Conservation (phyloP, 495 filamentous ascomycete species). For the Echria macrotheca region DNA sequence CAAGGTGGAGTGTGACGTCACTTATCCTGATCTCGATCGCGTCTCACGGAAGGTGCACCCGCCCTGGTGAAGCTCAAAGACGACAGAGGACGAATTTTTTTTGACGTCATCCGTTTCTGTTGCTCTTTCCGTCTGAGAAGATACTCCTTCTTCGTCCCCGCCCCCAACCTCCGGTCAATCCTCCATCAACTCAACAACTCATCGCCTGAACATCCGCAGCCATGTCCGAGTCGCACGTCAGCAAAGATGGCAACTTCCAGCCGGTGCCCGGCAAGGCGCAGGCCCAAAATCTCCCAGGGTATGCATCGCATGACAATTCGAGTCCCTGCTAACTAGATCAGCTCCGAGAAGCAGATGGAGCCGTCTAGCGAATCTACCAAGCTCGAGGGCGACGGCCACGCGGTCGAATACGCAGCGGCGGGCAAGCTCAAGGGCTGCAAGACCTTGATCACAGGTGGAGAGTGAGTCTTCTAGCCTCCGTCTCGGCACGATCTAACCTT, state of each 20-base stretch:
- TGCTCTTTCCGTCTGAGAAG: too few species aligned
- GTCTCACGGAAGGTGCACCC: too few species aligned
- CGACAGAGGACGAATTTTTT: too few species aligned
- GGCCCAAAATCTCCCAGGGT: conserved; percentile 4
- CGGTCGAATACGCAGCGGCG: conserved; percentile 24
- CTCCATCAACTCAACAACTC: too few species aligned
- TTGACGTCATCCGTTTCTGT: too few species aligned
- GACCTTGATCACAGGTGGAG: conserved; percentile 53
- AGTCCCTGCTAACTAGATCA: not conserved
- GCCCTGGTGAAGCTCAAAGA: too few species aligned
- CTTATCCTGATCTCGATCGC: too few species aligned
- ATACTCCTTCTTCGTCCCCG: too few species aligned
- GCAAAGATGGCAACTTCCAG: conserved; percentile 5
- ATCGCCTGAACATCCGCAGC: too few species aligned
- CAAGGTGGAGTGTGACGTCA: too few species aligned
- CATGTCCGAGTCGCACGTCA: conserved; percentile 4
- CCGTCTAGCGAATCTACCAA: conserved; percentile 23
- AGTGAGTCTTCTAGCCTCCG: conserved; percentile 32
- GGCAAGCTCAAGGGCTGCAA: conserved; percentile 48
- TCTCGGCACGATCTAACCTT: not conserved
- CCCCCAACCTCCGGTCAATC: too few species aligned
- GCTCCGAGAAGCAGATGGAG: conserved; percentile 23
- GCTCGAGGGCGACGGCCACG: conserved; percentile 18
- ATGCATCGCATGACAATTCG: not conserved
- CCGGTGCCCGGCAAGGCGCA: conserved; percentile 6